Evolutionary conservation across 768 basidiomycete species (phyloP), one percentile per base, ranked within the genome.

Genomic region (Agaricus blazei): DNA sequence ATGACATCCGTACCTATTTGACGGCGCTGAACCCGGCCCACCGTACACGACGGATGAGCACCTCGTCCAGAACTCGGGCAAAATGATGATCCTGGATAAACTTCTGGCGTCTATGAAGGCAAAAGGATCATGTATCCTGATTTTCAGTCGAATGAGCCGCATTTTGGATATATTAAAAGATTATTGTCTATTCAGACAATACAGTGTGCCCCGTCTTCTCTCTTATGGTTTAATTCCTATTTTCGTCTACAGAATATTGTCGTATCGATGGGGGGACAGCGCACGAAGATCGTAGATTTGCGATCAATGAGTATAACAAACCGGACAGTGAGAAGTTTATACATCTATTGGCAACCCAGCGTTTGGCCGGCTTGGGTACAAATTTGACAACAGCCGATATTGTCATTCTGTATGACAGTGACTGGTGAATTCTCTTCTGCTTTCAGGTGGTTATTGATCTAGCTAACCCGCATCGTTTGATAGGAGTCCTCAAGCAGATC

Each of bases 91-190:
- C 58, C 82, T 99, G 28, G 95, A 99, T 75, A 98, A 93, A 69
- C 77, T 99, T 0, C 82, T 98, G 23, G 75, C 76, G 55, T 83
- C 80, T 34, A 88, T 98, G 91, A 93, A 91, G 64, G 85, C 72
- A 24, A 94, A 94, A 67, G 95, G 93, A n/a, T 96, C 93, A 2
- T 83, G 96, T 8, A 90, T 94, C 3, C 82, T 98, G 61, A 97
- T 99, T 58, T 99, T 99, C 76, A 96, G 93, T 63, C 97, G 98
- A 70, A 98, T 99, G 97, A 95, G 92, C 71, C 87, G 96, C 15
- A 90, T 98, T 56, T 78, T 98, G 48, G 97, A 99, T 69, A 98
- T 99, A 56, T 70, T 99, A 44, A 95, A 98, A 67, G 96, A 98
- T 66, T 98, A 95, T 69, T 98, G 94, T 69, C 75, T 96, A 58